Percentiles rank a stretch among this genome's conserved stretches.
Conservation (phyloP, 257 asterid species). For the Schizonepeta tenuifolia region DNA sequence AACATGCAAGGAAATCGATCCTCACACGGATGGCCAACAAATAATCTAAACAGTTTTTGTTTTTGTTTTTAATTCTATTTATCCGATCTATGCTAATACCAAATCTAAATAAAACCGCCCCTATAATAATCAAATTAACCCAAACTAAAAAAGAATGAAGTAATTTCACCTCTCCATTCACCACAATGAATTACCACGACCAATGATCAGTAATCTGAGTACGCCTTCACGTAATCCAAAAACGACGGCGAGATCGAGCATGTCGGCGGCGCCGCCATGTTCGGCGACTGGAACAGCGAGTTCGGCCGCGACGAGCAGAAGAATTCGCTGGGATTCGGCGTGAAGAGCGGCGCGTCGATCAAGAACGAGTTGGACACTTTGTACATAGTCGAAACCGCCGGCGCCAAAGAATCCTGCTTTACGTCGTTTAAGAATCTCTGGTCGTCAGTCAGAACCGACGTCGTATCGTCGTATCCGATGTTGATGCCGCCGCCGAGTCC, state of each 20-base stretch:
- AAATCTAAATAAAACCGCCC: background rate
- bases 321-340: constrained; percentile 31
- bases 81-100: background rate
- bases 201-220: constrained; percentile 25
- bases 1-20: constrained; percentile 17
- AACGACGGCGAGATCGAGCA: constrained; percentile 30
- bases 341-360: constrained; percentile 33
- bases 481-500: background rate
- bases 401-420: constrained; percentile 22
- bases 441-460: background rate
- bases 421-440: constrained; percentile 7
- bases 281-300: constrained; percentile 19
- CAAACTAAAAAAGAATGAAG: background rate
- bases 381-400: constrained; percentile 28
- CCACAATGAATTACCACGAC: background rate
- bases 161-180: constrained; percentile 8
- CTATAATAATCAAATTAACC: background rate
- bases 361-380: constrained; percentile 21
- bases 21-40: constrained; percentile 23
- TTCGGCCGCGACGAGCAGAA: constrained; percentile 34
- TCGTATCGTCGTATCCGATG: constrained; percentile 3
- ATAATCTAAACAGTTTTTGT: background rate
- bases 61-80: background rate
- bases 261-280: background rate
- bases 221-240: constrained; percentile 35